These are phyloP conservation scores for Pelargonium nanum DNA, from an alignment of 345 rosid genomes.

Conservation along the genomic window DNA sequence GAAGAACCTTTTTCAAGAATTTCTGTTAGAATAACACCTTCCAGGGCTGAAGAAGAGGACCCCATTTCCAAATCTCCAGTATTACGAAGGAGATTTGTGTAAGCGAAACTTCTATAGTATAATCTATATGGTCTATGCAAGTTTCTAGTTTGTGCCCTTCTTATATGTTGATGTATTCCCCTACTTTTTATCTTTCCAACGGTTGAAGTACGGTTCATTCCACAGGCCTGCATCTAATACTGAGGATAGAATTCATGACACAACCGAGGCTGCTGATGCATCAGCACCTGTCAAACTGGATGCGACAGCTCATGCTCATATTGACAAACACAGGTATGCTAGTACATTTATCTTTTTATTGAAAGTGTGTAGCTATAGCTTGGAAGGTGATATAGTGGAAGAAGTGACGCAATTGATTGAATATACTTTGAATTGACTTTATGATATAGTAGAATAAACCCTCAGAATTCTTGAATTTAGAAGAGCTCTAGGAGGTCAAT, in stretches of 20 bases:
- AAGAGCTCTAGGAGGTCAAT: too few relatives aligned
- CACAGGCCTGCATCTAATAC: conserved; percentile 35
- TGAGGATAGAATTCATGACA: conserved; percentile 35
- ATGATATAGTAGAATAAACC: too few relatives aligned
- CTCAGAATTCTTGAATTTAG: too few relatives aligned
- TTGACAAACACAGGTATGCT: conserved; percentile 71
- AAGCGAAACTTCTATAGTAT: conserved; percentile 11
- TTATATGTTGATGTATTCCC: neutral
- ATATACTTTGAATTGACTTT: too few relatives aligned
- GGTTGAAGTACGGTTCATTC: conserved; percentile 14
- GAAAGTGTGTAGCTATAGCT: too few relatives aligned
- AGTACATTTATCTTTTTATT: neutral
- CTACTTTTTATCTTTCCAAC: neutral
- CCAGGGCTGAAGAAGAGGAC: conserved; percentile 28
- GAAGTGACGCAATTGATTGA: too few relatives aligned
- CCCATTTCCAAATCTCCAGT: conserved; percentile 46
- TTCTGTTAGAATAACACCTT: conserved; percentile 30
- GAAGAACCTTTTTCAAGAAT: conserved; percentile 23
- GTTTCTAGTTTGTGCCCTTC: neutral
- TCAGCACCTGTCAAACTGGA: conserved; percentile 61
- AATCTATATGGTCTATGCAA: conserved; percentile 6
- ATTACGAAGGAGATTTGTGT: conserved; percentile 77
- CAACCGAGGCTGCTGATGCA: conserved; percentile 23
- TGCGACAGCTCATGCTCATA: conserved; percentile 47
- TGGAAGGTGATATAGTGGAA: too few relatives aligned